Percentiles rank a stretch among this genome's conserved stretches.
These are phyloP conservation scores for Saccharomyces hybrid DNA, from an alignment of 1,139 yeast genomes.

Conservation along the genomic window DNA sequence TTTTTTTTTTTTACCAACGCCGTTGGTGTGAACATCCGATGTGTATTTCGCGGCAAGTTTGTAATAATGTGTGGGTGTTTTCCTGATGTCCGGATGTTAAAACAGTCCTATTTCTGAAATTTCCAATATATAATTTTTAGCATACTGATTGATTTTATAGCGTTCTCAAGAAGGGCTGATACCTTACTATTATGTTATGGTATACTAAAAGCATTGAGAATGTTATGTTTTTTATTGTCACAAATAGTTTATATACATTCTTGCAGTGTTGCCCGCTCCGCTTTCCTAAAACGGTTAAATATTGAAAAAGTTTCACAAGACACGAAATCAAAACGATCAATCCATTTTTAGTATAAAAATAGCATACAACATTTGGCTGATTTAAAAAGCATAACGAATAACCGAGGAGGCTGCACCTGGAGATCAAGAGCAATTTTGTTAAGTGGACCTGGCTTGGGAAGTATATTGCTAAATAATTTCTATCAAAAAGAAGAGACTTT, in stretches of 20 bases:
- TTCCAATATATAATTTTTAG: too few species aligned
- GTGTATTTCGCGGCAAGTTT: too few species aligned
- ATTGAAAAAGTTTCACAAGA: constrained; percentile 1
- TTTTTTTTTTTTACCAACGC: not conserved
- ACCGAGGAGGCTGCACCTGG: not conserved
- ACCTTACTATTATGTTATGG: not conserved
- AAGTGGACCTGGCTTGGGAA: not conserved
- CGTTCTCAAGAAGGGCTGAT: not conserved
- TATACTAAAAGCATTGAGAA: not conserved
- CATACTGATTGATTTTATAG: too few species aligned
- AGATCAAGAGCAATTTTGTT: not conserved
- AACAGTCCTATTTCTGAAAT: not conserved
- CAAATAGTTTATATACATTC: not conserved
- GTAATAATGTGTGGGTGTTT: not conserved
- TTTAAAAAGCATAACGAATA: not conserved
- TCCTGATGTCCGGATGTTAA: not conserved
- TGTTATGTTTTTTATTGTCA: not conserved
- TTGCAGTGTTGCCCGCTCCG: not conserved
- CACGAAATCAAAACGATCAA: not conserved
- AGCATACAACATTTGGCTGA: not conserved
- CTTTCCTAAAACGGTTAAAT: not conserved
- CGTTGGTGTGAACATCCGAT: not conserved
- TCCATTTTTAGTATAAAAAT: not conserved
- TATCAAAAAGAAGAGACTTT: not conserved
- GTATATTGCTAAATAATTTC: not conserved